Evolutionary conservation across 2,329 filamentous ascomycete species (phyloP), one percentile per base, ranked within the genome.

Genomic region (Pestalotiopsis sp.): DNA sequence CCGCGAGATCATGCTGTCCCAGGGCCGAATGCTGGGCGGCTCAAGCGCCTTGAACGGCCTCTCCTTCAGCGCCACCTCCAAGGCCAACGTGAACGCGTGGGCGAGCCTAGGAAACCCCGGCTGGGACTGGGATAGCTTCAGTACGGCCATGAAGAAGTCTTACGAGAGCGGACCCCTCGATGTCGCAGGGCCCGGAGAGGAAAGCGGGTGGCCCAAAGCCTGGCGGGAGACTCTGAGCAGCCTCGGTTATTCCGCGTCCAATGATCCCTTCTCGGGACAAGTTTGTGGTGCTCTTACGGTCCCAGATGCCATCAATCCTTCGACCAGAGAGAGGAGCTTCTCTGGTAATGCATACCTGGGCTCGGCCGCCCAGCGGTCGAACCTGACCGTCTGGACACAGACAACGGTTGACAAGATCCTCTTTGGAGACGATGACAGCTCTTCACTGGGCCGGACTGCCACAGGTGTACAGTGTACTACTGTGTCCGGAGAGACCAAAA

Each of bases 11-110:
- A 68, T 71, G 14, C 71, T 79, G 25, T 67, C 77, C n/a, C 77
- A 78, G 7, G 79, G 79, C 38, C 76, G 73, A 38, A 75, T 75
- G 63, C 72, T 80, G 1, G 78, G 78, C 2, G 78, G 78, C 38
- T 76, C 74, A 59, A 78, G 77, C 2, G 72, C 69, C 20, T 49
- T 77, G 61, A 77, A 78, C 70, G 74, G 76, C 45, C 66, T 76
- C 49, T 75, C 77, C 73, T 57, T 74, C 49, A 61, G 76, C 5
- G 76, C 73, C 45, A 75, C 76, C 1, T 72, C 73, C 5, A 73
- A 70, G 25, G 74, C 70, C 13, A 73, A 71, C 61, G 72, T 78
- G 38, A 73, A 78, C 38, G 69, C 74, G 4, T 78, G 76, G 76
- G 76, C 69, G 5, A 71, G 71, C 20, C 68, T 78, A 11, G 75